Base-by-base conservation (phyloP, 202 grass and related monocot species). In the Panicum hallii region DNA sequence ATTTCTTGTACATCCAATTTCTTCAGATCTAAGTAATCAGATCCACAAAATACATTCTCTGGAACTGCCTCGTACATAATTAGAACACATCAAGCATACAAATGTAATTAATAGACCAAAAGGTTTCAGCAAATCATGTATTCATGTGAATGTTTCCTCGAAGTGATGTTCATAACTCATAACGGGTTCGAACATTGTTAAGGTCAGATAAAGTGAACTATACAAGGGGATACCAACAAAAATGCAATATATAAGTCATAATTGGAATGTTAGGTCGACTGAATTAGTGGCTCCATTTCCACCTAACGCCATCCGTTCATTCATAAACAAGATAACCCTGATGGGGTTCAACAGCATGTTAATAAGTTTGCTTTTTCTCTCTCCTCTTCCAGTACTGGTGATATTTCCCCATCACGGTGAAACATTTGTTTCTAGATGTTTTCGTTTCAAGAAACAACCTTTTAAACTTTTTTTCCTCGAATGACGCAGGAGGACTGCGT, bases 21-120 rank as follows among this genome's bases (percentile, higher is more conserved):
- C 65, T 98, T 92, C 50, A 87, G 73, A 89, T 98, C 93, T 87
- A 98, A 89, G 60, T 88, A 93, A 72, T 90, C 87, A 79, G 88
- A 77, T 38, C 48, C 87, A 79, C 79, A 79, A 75, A 74, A 85
- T 17, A 90, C 77, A 43, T 93, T 86, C 61, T 93, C 85, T 72
- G 89, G 83, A 46, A 85, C 89, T 93, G 87, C 40, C 71, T 63
- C 63, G 69, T 9, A 56, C 9, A 83, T 40, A 54, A 79, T 61
- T 46, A 83, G 43, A 41, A 68, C 50, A 44, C 40, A 79, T 86
- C 65, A 86, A 78, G 15, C 48, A 79, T 56, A 74, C 58, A 83
- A 67, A 36, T 45, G 16, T 32, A 82, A 78, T 1, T 7, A 67
- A 30, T 16, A 22, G 26, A 61, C 30, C n/a, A 69, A 80, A 44